Base-by-base conservation (phyloP, 306 rosid genomes). In the Castanea crenata region DNA sequence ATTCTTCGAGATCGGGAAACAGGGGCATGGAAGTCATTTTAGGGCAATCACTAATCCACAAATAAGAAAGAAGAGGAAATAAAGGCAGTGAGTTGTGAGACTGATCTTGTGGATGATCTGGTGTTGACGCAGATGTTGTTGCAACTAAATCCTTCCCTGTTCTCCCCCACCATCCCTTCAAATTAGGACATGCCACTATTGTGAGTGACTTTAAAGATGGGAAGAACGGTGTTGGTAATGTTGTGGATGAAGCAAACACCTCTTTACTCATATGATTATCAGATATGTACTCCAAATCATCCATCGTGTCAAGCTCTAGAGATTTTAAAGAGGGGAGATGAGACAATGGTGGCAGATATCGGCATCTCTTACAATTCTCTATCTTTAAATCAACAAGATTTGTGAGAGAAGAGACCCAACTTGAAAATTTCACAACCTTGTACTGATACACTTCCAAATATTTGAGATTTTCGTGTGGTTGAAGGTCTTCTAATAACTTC, bases 101-200 rank as follows among this genome's bases (percentile, higher is more conserved):
- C 27, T 18, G 49, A 41, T 32, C 5, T 32, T 41, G 11, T 41
- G 7, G 49, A 6, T 44, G 51, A 44, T 44, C 13, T 44, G 51
- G 51, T 44, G 13, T 8, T 8, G 51, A 44, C 3, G 51, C 51
- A 5, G 38, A 34, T 34, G 38, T 1, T 34, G 7, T 34, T 34
- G 38, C 38, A 34, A 34, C 38, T 34, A 34, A 34, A 34, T 5
- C 38, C 38, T 7, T 34, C 38, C 38, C 38, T 34, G 1, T 34
- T 34, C 1, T 16, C 13, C 27, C 31, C 31, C 56, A 27, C 70
- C 52, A 79, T 32, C 86, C 86, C 68, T 12, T 70, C 49, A 83
- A 73, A 23, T 67, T 72, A 5, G 44, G 51, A 58, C 86, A 79
- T 19, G 25, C 25, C 0, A 4, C 0, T 27, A 61, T 31, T 1